phyloP scores from a whole-genome alignment of 2,329 filamentous ascomycete genomes.

The Dryadomyces sulphureus region DNA sequence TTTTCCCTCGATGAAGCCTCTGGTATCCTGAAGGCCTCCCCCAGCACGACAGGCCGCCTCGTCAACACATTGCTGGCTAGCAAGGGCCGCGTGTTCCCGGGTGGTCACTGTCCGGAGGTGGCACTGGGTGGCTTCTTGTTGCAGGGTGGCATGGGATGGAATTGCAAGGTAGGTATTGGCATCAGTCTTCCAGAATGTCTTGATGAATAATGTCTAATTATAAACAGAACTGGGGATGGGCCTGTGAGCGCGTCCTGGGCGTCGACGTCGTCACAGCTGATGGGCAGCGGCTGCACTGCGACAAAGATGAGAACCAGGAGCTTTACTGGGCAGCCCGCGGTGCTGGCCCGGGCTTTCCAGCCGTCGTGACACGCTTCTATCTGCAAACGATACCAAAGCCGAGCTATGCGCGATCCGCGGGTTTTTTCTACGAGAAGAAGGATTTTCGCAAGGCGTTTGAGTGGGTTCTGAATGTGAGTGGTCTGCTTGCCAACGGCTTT shows the following conservation, averaged over 20 bases:
- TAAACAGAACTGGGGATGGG: conserved; percentile 35
- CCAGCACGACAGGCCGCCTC: conserved; percentile 28
- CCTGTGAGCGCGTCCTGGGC: conserved; percentile 29
- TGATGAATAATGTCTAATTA: not conserved
- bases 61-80: conserved; percentile 23
- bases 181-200: conserved; percentile 8
- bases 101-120: conserved; percentile 41
- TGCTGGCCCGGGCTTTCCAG: conserved; percentile 35
- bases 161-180: conserved; percentile 25
- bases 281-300: conserved; percentile 21
- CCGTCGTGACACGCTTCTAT: conserved; percentile 34
- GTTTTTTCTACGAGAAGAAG: conserved; percentile 30
- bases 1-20: conserved; percentile 24
- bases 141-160: conserved; percentile 45
- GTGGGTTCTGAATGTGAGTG: conserved; percentile 2
- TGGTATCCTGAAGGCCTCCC: conserved; percentile 24
- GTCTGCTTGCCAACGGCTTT: not conserved
- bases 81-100: conserved; percentile 31
- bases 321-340: conserved; percentile 34
- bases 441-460: conserved; percentile 22
- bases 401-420: conserved; percentile 5
- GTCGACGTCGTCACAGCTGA: conserved; percentile 33
- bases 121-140: conserved; percentile 40
- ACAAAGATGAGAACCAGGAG: conserved; percentile 24
- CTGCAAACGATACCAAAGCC: conserved; percentile 21